Conservation (phyloP, 345 rosid species). For the Firmiana major region DNA sequence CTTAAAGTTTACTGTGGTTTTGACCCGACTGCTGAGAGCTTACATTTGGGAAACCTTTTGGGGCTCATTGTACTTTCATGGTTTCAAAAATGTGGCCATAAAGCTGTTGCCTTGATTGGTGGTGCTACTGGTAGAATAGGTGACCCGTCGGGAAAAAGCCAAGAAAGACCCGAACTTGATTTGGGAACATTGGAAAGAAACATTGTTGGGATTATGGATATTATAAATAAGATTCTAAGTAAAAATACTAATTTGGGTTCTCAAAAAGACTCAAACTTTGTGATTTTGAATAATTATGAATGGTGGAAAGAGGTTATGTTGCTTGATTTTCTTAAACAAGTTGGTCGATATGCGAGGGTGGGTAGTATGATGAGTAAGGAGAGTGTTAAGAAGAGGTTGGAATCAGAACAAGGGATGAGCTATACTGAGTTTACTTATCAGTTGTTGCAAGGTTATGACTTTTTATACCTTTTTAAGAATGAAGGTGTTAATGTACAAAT, state of each 20-base stretch:
- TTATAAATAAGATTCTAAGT: slow-evolving; percentile 44
- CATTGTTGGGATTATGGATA: slow-evolving; percentile 46
- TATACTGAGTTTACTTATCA: slow-evolving; percentile 91
- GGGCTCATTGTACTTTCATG: slow-evolving; percentile 93
- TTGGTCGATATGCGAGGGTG: slow-evolving; percentile 80
- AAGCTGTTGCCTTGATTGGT: slow-evolving; percentile 79
- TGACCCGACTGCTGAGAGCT: slow-evolving; percentile 92
- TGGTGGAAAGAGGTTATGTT: slow-evolving; percentile 91
- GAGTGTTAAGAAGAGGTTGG: slow-evolving; percentile 89
- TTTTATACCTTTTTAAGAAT: slow-evolving; percentile 59
- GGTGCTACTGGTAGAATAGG: slow-evolving; percentile 95
- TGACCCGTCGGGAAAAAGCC: slow-evolving; percentile 92
- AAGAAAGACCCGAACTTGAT: slow-evolving; percentile 90
- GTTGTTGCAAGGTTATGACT: slow-evolving; percentile 89
- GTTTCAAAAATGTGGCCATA: slow-evolving; percentile 89
- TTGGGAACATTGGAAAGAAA: slow-evolving; percentile 50
- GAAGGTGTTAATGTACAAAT: slow-evolving; percentile 82
- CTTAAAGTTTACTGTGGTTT: slow-evolving; percentile 87
- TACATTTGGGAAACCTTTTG: slow-evolving; percentile 88
- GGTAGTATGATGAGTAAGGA: slow-evolving; percentile 87
- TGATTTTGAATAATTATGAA: slow-evolving; percentile 76
- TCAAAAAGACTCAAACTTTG: slow-evolving; percentile 16
- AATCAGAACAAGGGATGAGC: slow-evolving; percentile 94
- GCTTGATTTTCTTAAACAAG: slow-evolving; percentile 75
- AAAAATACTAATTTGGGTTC: slow-evolving; percentile 9